Evolutionary conservation across 2,329 filamentous ascomycete species (phyloP).

Genomic region (Lasiodiplodia hormozganensis): DNA sequence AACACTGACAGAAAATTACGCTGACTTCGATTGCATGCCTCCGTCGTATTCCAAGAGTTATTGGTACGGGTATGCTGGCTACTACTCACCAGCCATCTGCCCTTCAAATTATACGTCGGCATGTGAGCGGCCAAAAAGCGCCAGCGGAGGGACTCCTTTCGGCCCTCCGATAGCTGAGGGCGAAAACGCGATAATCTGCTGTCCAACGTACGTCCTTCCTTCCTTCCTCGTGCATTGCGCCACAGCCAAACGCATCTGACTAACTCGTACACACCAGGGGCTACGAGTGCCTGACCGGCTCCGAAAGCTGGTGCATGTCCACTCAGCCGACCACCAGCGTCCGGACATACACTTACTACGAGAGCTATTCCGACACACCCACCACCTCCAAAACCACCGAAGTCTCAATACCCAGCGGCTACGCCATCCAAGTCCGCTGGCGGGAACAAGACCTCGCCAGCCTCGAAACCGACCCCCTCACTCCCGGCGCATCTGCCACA

Average conservation of each 20-base stretch:
- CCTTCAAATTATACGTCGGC: background rate
- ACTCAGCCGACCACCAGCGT: background rate
- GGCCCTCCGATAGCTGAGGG: background rate
- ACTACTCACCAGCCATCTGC: slow-evolving; percentile 9
- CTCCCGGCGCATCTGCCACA: background rate
- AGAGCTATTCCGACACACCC: too few species aligned
- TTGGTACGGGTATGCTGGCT: background rate
- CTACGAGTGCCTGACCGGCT: background rate
- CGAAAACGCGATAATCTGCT: background rate
- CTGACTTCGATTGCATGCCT: background rate
- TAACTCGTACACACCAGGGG: background rate
- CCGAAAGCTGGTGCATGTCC: background rate
- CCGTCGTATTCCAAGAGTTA: background rate
- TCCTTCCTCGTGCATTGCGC: too few species aligned
- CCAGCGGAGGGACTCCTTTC: background rate
- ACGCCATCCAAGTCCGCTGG: slow-evolving; percentile 3
- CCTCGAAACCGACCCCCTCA: slow-evolving; percentile 1
- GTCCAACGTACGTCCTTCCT: background rate
- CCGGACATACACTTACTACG: background rate
- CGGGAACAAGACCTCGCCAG: background rate
- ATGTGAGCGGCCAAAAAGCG: background rate
- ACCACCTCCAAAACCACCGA: too few species aligned
- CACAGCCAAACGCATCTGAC: background rate
- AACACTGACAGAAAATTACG: background rate
- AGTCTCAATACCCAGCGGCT: background rate